A percentile compares a stretch with the other conserved stretches of the same genome.
Conservation (phyloP, 192 early-diverging fungal species). For the Diversispora epigaea region DNA sequence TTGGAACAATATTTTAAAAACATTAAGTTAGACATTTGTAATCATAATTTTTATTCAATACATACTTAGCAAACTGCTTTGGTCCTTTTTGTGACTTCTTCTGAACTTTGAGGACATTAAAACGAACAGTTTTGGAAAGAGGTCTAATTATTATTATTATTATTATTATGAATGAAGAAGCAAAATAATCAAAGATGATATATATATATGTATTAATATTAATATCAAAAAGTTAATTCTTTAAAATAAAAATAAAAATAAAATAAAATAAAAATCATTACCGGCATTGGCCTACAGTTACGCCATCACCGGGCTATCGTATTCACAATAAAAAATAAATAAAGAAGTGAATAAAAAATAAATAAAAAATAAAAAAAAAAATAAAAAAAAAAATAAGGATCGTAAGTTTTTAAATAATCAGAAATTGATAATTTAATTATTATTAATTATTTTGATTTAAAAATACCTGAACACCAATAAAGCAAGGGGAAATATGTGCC, state of each 20-base stretch:
- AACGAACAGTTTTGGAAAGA: conserved; percentile 99
- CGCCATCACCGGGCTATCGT: conserved; percentile 71
- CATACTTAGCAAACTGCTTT: conserved; percentile 49
- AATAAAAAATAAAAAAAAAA: neutral
- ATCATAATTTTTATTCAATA: neutral
- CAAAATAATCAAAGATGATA: no score
- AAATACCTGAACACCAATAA: conserved; percentile 72
- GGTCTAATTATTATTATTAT: conserved; percentile 51
- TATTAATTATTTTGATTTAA: conserved; percentile 50
- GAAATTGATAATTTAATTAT: neutral
- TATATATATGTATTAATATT: no score
- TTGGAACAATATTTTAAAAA: no score
- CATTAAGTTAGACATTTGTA: no score
- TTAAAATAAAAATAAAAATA: neutral
- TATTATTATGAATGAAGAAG: neutral
- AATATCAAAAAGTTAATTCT: no score
- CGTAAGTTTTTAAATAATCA: no score
- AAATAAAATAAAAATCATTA: conserved; percentile 26
- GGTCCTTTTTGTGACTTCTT: conserved; percentile 61
- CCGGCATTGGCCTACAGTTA: conserved; percentile 99
- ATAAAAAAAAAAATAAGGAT: conserved; percentile 3
- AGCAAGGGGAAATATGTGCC: conserved; percentile 92
- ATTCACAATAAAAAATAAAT: no score
- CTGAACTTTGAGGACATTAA: conserved; percentile 98
- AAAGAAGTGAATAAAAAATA: no score